phyloP scores from a whole-genome alignment of 768 basidiomycete species.

The Pulveroboletus sp. region DNA sequence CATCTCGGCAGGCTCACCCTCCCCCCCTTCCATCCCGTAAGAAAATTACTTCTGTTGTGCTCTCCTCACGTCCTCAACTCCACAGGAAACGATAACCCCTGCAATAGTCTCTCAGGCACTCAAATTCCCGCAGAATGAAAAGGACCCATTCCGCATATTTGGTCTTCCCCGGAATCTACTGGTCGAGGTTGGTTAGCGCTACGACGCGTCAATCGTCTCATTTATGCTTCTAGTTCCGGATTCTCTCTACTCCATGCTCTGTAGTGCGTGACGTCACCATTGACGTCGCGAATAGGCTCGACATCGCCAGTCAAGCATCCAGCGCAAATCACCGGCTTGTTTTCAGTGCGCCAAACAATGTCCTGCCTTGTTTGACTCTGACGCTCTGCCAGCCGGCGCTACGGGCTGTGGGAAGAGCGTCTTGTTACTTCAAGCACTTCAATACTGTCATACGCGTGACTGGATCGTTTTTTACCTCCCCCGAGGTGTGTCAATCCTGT shows the following conservation, averaged over 20 bases:
- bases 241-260: conserved; percentile 67
- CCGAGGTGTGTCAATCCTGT: conserved; percentile 45
- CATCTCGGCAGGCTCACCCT: conserved; percentile 33
- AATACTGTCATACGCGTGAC: conserved; percentile 56
- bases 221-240: conserved; percentile 46
- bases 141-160: conserved; percentile 55
- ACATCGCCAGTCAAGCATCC: conserved; percentile 43
- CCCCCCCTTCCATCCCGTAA: conserved; percentile 43
- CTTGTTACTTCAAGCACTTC: conserved; percentile 70
- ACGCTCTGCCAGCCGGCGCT: conserved; percentile 52
- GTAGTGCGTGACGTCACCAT: conserved; percentile 70
- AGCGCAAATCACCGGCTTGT: conserved; percentile 56
- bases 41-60: conserved; percentile 9
- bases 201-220: neutral
- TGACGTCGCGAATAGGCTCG: conserved; percentile 48
- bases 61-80: neutral
- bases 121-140: conserved; percentile 41
- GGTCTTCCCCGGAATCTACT: conserved; percentile 69
- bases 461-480: conserved; percentile 90
- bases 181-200: conserved; percentile 55
- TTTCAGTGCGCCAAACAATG: conserved; percentile 48
- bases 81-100: conserved; percentile 31
- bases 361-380: neutral
- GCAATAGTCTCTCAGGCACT: conserved; percentile 43
- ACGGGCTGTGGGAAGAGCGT: conserved; percentile 80